These are phyloP conservation scores for Pichia phayaonensis DNA, from an alignment of 805 yeast genomes.

Conservation along the genomic window DNA sequence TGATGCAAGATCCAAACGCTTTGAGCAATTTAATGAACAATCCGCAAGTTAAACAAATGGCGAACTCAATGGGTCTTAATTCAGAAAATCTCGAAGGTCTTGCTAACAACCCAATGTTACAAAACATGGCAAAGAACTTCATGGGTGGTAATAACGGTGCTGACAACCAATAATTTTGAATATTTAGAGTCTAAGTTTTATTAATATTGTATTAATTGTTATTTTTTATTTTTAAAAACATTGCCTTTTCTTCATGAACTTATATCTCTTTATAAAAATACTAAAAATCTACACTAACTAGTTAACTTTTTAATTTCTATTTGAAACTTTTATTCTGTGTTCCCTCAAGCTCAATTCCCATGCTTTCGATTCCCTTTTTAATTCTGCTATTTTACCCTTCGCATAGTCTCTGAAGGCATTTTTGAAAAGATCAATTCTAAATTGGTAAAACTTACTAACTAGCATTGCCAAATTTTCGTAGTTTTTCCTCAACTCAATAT, in stretches of 20 bases:
- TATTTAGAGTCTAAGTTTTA: neutral
- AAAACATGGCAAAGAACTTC: conserved; percentile 62
- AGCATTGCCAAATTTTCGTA: conserved; percentile 62
- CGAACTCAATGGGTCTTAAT: conserved; percentile 64
- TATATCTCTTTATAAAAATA: neutral
- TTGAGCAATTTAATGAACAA: conserved; percentile 69
- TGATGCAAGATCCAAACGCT: conserved; percentile 84
- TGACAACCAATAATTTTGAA: neutral
- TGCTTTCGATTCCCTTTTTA: conserved; percentile 16
- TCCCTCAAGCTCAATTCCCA: conserved; percentile 12
- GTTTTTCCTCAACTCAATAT: conserved; percentile 38
- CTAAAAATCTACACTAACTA: neutral
- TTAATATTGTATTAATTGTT: neutral
- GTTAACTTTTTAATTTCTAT: neutral
- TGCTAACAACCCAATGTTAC: conserved; percentile 76
- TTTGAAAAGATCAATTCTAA: conserved; percentile 36
- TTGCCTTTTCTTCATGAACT: neutral
- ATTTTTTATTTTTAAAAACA: neutral
- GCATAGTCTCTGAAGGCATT: conserved; percentile 32
- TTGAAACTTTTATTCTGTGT: neutral
- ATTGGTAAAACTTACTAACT: conserved; percentile 49
- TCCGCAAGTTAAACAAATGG: conserved; percentile 89
- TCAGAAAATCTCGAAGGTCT: conserved; percentile 54
- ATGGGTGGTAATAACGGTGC: conserved; percentile 41
- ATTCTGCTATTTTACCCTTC: conserved; percentile 19